Conservation (phyloP, 257 asterid species). For the Ajuga chamaepitys region DNA sequence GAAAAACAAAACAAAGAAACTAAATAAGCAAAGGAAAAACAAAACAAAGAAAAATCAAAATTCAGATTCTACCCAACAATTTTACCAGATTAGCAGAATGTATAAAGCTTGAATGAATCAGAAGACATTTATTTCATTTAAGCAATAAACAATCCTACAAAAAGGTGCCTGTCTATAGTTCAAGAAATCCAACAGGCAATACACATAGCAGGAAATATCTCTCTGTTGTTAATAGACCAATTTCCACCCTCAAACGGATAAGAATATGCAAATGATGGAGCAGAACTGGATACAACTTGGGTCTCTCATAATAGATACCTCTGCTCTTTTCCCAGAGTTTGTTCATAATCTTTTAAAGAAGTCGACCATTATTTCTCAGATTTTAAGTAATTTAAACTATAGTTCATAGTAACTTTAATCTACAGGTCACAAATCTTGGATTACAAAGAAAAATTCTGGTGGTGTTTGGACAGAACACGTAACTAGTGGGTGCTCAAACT, state of each 20-base stretch:
- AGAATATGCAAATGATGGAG: background rate
- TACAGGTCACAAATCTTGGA: background rate
- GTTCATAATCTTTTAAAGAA: background rate
- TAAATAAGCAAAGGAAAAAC: constrained; percentile 21
- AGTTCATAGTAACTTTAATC: background rate
- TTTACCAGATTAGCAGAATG: background rate
- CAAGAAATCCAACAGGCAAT: background rate
- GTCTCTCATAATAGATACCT: background rate
- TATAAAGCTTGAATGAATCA: constrained; percentile 2
- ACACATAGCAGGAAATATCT: background rate
- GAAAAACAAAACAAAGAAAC: constrained; percentile 29
- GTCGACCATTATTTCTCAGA: background rate
- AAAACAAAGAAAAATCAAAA: too few species aligned
- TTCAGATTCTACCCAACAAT: constrained; percentile 19
- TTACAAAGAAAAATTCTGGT: background rate
- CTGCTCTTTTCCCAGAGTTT: background rate
- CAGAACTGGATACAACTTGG: background rate
- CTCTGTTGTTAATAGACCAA: background rate
- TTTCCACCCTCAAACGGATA: background rate
- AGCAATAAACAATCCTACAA: background rate
- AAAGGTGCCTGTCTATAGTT: background rate
- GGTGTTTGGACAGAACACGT: background rate
- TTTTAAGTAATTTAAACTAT: background rate
- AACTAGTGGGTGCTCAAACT: background rate
- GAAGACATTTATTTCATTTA: background rate